Conservation (phyloP, 495 filamentous ascomycete species). For the Talaromyces adpressus region DNA sequence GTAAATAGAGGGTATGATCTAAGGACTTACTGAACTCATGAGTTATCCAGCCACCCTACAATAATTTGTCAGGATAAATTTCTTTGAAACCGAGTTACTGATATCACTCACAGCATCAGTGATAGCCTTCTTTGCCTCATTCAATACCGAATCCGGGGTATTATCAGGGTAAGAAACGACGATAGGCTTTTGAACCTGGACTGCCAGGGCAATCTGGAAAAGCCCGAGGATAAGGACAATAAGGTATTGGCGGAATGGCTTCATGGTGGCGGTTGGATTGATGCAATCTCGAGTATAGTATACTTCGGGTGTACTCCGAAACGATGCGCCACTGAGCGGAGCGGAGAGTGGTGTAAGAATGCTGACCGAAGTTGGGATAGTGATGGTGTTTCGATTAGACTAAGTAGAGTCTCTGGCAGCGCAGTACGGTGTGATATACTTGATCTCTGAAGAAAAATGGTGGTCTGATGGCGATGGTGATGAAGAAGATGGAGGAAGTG, state of each 20-base stretch:
- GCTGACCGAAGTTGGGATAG: neutral
- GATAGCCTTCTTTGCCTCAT: constrained; percentile 64
- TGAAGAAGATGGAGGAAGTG: neutral
- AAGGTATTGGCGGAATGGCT: constrained; percentile 38
- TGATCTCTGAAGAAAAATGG: neutral
- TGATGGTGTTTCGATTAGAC: neutral
- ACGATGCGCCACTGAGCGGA: neutral
- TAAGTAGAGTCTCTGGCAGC: neutral
- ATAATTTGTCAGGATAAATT: constrained; percentile 23
- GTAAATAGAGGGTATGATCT: neutral
- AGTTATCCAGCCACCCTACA: constrained; percentile 39
- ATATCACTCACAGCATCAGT: constrained; percentile 44
- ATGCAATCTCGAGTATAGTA: neutral
- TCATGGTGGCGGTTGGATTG: constrained; percentile 40
- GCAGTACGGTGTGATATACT: neutral
- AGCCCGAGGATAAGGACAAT: constrained; percentile 43
- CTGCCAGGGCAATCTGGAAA: constrained; percentile 48
- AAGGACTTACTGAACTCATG: constrained; percentile 49
- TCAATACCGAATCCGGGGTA: constrained; percentile 62
- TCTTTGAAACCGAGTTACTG: constrained; percentile 11
- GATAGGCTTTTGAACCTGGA: constrained; percentile 59
- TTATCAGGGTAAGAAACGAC: constrained; percentile 69
- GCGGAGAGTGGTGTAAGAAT: neutral
- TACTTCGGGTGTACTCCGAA: neutral
- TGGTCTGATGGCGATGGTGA: neutral